Conservation (phyloP, 2,329 filamentous ascomycete genomes). For the Ophiostoma angusticollis region DNA sequence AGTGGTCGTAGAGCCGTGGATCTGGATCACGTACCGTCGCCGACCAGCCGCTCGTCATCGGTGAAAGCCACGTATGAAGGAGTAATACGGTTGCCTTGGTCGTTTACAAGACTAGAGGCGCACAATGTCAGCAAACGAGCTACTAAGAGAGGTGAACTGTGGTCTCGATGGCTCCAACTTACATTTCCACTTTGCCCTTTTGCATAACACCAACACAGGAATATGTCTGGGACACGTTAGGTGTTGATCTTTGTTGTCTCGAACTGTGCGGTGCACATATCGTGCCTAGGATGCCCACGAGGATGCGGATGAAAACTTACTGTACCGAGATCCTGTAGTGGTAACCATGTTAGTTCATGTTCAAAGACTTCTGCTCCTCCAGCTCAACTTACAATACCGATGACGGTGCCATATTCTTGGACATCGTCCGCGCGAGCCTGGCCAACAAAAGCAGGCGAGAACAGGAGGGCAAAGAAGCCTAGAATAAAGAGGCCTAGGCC, state of each 20-base stretch:
- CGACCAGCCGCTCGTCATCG: conserved; percentile 90
- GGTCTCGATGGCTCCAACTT: not conserved
- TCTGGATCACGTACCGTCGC: conserved; percentile 48
- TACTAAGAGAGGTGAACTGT: too few species aligned
- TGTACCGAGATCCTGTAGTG: conserved; percentile 58
- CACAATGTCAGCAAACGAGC: too few species aligned
- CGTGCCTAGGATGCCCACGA: too few species aligned
- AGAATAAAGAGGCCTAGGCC: conserved; percentile 70
- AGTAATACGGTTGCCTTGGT: conserved; percentile 90
- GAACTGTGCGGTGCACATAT: too few species aligned
- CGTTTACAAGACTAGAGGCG: conserved; percentile 67
- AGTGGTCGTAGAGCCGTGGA: not conserved
- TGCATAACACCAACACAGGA: conserved; percentile 93
- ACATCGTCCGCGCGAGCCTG: conserved; percentile 60
- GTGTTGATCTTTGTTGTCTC: too few species aligned
- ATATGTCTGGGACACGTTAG: conserved; percentile 41
- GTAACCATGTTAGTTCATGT: conserved; percentile 12
- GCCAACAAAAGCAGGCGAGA: conserved; percentile 75
- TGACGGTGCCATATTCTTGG: conserved; percentile 75
- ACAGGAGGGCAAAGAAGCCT: conserved; percentile 82
- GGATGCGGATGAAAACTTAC: conserved; percentile 4
- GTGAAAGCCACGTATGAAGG: conserved; percentile 94
- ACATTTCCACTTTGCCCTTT: conserved; percentile 83
- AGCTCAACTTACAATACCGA: conserved; percentile 58
- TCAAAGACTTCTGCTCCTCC: not conserved